Base-by-base conservation (phyloP, 2,329 filamentous ascomycete genomes). In the Trichophyton schoenleinii region DNA sequence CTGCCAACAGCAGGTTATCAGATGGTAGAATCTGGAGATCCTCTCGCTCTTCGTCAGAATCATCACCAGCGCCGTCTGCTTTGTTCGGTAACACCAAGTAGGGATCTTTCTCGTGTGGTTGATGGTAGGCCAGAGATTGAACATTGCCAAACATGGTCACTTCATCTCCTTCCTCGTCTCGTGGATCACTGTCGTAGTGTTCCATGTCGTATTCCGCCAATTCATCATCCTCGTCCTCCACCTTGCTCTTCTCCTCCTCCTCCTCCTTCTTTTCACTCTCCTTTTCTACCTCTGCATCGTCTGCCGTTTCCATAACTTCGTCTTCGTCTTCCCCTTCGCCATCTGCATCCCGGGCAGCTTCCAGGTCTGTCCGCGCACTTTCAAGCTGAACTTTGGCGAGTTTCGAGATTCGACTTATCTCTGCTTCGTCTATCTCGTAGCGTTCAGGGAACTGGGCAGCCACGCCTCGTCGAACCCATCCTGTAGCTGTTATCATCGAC, bases 131-230 rank as follows among this genome's bases (percentile, higher is more conserved):
- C 28, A 99, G 80, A 34, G 89, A 91, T 75, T 94, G 95, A 71
- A 95, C 84, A 71, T 96, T 96, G 70, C 91, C 91, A 72, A 99
- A 97, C 83, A 96, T 96, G 68, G 86, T 87, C 81, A 94, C 87
- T 60, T 86, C 83, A 69, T 89, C 86, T 58, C 79, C 79, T 20
- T 78, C 79, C 63, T 89, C 83, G 34, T 85, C 85, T 1, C 83
- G 81, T 6, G 85, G 83, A 55, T 94, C 88, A 67, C 94, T 88
- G 69, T 99, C 94, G 73, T 99, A 99, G 74, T 96, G 86, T 66
- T 97, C 92, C 60, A 99, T 82, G 71, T 99, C 87, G 75, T 96
- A 99, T 75, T 99, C 91, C 75, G 92, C 94, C 58, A 99, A 81
- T 72, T 96, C 91, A 67, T 95, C 89, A 70, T 53, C 63, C 60